These are phyloP conservation scores for Taphrina populina DNA, from an alignment of 1,139 yeast genomes.

Conservation along the genomic window DNA sequence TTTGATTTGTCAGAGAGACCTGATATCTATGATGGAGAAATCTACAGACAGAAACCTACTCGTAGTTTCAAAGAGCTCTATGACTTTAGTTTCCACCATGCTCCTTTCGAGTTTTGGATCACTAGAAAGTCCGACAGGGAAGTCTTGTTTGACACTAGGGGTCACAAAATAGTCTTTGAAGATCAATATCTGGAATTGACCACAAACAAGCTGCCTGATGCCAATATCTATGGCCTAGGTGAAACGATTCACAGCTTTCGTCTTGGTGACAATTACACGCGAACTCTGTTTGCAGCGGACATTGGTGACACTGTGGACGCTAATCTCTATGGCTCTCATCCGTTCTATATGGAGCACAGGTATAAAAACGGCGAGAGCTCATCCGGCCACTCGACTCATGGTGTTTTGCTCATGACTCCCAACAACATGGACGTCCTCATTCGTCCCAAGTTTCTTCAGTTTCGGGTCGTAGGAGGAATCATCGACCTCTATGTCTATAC, in stretches of 20 bases:
- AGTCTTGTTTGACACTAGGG: constrained; percentile 44
- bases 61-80: constrained; percentile 41
- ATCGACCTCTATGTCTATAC: constrained; percentile 47
- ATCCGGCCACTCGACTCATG: constrained; percentile 29
- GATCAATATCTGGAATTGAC: constrained; percentile 33
- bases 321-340: constrained; percentile 42
- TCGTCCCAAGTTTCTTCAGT: constrained; percentile 40
- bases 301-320: constrained; percentile 37
- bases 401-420: constrained; percentile 40
- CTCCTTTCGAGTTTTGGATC: constrained; percentile 45
- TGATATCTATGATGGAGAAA: constrained; percentile 42
- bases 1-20: constrained; percentile 44
- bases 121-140: constrained; percentile 44
- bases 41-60: constrained; percentile 22
- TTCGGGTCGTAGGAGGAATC: constrained; percentile 43
- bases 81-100: constrained; percentile 40
- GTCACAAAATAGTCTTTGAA: constrained; percentile 44
- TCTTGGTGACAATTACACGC: constrained; percentile 43
- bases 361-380: constrained; percentile 15
- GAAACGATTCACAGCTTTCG: constrained; percentile 46
- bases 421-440: constrained; percentile 41
- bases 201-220: constrained; percentile 38
- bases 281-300: constrained; percentile 40
- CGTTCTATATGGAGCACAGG: constrained; percentile 44
- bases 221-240: constrained; percentile 46